phyloP scores from a whole-genome alignment of 768 basidiomycete genomes.

The Piloderma croceum region DNA sequence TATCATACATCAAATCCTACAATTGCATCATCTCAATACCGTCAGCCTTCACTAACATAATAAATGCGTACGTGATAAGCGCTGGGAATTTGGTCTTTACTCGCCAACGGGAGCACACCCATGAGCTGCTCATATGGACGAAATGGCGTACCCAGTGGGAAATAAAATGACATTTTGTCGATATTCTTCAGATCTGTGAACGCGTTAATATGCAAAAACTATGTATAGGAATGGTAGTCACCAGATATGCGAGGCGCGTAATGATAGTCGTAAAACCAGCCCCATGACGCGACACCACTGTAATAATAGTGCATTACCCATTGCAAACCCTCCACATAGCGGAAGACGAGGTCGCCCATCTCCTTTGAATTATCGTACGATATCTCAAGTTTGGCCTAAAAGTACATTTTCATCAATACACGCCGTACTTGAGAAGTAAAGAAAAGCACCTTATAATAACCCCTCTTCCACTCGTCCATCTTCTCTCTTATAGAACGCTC shows the following conservation, averaged over 20 bases:
- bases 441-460: slow-evolving; percentile 71
- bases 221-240: slow-evolving; percentile 27
- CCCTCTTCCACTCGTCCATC: slow-evolving; percentile 89
- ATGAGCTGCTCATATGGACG: slow-evolving; percentile 93
- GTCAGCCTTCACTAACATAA: slow-evolving; percentile 2
- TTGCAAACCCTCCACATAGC: slow-evolving; percentile 91
- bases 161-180: slow-evolving; percentile 77
- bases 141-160: slow-evolving; percentile 86
- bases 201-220: slow-evolving; percentile 15
- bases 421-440: slow-evolving; percentile 1
- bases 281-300: slow-evolving; percentile 94
- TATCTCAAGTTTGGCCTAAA: slow-evolving; percentile 81
- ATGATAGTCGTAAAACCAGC: slow-evolving; percentile 99
- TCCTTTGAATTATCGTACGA: slow-evolving; percentile 63
- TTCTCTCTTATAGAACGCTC: slow-evolving; percentile 70
- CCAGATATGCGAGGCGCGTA: slow-evolving; percentile 96
- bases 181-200: slow-evolving; percentile 57
- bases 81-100: slow-evolving; percentile 80
- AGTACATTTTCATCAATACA: background rate
- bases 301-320: slow-evolving; percentile 99
- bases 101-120: slow-evolving; percentile 93
- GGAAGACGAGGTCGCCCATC: slow-evolving; percentile 65
- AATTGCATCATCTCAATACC: slow-evolving; percentile 3
- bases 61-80: slow-evolving; percentile 65
- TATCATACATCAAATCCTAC: slow-evolving; percentile 85